Conservation (phyloP, 2,329 filamentous ascomycete genomes). For the Scedosporium dehoogii region DNA sequence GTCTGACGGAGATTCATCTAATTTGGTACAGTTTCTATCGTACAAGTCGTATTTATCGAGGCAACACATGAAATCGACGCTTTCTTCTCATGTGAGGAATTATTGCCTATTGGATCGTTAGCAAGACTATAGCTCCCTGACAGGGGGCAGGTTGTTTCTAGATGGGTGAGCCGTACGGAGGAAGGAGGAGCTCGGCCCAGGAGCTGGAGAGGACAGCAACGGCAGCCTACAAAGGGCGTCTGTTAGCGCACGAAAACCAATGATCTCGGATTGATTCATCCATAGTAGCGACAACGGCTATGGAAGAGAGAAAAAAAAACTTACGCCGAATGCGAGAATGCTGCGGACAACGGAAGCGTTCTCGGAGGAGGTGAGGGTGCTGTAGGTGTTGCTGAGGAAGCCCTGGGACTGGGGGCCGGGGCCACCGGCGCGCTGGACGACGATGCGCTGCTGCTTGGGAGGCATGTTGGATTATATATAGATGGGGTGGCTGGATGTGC, state of each 20-base stretch:
- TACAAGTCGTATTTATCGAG: neutral
- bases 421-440: neutral
- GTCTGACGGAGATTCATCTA: neutral
- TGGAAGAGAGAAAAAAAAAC: conserved; percentile 18
- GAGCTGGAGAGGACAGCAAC: conserved; percentile 55
- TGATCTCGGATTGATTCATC: neutral
- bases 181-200: conserved; percentile 6
- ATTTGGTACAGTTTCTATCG: neutral
- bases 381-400: conserved; percentile 48
- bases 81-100: neutral
- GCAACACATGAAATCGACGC: neutral
- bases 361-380: conserved; percentile 53
- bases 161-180: neutral
- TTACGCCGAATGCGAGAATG: conserved; percentile 57
- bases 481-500: neutral
- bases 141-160: neutral
- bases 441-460: conserved; percentile 7
- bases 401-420: conserved; percentile 20
- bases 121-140: neutral
- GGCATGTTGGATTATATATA: neutral
- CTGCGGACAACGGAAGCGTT: conserved; percentile 61
- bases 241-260: neutral
- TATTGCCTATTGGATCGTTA: neutral
- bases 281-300: no score
- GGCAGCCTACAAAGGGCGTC: conserved; percentile 36